Percentiles rank a stretch among this genome's conserved stretches.
Conservation (phyloP, 129 eudicot species). For the Tagetes erecta region DNA sequence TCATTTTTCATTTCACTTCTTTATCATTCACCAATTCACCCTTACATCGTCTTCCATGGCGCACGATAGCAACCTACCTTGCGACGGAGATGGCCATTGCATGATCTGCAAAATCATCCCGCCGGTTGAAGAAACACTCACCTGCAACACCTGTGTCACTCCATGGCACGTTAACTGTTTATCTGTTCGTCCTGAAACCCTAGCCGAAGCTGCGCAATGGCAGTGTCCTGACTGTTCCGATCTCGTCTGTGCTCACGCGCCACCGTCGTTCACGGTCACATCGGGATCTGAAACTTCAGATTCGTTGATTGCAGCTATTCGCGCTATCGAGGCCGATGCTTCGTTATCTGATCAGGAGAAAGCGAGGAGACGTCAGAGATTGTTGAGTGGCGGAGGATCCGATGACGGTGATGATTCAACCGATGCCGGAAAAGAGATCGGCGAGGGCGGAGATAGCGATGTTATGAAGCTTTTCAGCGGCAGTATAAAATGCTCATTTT, state of each 20-base stretch:
- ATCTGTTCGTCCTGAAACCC: constrained; percentile 48
- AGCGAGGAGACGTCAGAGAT: constrained; percentile 62
- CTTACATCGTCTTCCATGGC: constrained; percentile 38
- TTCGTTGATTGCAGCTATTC: constrained; percentile 48
- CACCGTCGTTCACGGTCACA: constrained; percentile 8
- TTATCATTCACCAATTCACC: no score
- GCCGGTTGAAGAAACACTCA: constrained; percentile 44
- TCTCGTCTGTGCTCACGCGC: constrained; percentile 31
- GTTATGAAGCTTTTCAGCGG: constrained; percentile 56
- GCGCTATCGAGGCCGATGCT: constrained; percentile 66
- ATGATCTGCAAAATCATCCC: constrained; percentile 71
- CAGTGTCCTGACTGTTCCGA: constrained; percentile 84
- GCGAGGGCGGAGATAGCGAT: constrained; percentile 28
- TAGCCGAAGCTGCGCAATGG: constrained; percentile 47
- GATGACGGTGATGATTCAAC: constrained; percentile 8
- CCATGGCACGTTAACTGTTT: constrained; percentile 86
- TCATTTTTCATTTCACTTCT: constrained; percentile 28
- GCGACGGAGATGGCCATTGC: constrained; percentile 75
- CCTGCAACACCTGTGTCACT: constrained; percentile 71
- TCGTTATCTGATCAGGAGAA: constrained; percentile 64
- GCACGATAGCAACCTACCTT: constrained; percentile 58
- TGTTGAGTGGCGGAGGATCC: constrained; percentile 45
- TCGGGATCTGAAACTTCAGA: constrained; percentile 36
- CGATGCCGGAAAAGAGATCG: constrained; percentile 22
- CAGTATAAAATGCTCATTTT: constrained; percentile 66